phyloP scores from a whole-genome alignment of 2,329 filamentous ascomycete genomes.

The Teratosphaeria gauchensis region DNA sequence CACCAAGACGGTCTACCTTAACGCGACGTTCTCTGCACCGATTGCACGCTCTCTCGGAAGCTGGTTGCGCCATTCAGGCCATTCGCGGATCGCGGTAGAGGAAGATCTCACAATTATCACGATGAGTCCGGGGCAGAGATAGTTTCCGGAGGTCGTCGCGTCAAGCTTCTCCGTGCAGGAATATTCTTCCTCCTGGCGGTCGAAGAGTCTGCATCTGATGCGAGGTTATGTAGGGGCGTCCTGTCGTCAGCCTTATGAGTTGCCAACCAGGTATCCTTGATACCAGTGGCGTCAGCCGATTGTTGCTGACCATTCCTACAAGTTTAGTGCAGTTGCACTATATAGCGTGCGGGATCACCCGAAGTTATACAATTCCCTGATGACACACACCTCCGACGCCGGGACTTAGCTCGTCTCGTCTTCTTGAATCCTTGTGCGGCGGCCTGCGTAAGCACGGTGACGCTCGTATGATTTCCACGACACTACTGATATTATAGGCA shows the following conservation, averaged over 20 bases:
- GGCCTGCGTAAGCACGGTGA: background rate
- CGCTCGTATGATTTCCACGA: background rate
- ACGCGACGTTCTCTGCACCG: conserved; percentile 25
- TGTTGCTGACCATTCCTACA: background rate
- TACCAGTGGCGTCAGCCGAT: background rate
- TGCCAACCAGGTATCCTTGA: background rate
- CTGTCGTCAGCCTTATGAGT: background rate
- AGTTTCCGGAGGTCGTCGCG: background rate
- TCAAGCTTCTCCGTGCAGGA: background rate
- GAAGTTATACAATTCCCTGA: background rate
- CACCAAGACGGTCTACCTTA: conserved; percentile 14
- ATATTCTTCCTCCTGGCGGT: background rate
- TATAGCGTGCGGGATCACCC: background rate
- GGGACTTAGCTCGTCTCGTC: background rate
- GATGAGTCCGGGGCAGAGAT: background rate
- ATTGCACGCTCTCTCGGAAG: conserved; percentile 24
- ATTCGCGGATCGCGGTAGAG: background rate
- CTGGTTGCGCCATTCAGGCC: conserved; percentile 16
- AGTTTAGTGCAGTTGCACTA: background rate
- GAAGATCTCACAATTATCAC: background rate
- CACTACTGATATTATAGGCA: background rate
- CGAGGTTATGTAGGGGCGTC: background rate
- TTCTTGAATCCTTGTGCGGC: background rate
- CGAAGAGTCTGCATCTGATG: background rate
- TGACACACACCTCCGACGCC: background rate